Conservation (phyloP, 2,329 filamentous ascomycete genomes). For the Sarocladiaceae sp. region DNA sequence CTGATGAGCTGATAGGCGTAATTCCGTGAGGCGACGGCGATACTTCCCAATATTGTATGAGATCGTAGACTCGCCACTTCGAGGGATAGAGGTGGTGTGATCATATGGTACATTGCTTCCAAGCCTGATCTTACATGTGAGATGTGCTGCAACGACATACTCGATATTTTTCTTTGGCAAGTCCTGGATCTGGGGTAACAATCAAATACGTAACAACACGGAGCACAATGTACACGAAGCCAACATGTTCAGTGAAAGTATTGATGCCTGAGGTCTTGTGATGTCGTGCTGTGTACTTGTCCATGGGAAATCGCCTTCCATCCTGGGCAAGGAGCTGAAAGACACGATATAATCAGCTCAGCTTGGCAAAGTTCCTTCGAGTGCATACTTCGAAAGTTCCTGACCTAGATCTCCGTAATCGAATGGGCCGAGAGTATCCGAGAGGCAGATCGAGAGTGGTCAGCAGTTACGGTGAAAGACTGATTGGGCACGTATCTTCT, state of each 20-base stretch:
- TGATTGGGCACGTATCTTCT: too few relatives aligned
- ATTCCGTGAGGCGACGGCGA: not conserved
- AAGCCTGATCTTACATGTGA: not conserved
- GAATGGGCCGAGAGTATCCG: not conserved
- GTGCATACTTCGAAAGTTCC: not conserved
- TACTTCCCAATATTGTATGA: not conserved
- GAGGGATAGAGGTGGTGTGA: not conserved
- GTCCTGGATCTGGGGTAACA: not conserved
- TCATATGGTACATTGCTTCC: not conserved
- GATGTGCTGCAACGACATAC: not conserved
- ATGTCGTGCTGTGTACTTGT: too few relatives aligned
- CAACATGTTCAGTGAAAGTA: too few relatives aligned
- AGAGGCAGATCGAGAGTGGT: too few relatives aligned
- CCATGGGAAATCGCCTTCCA: conserved; percentile 2
- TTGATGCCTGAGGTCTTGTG: too few relatives aligned
- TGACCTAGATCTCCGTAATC: not conserved
- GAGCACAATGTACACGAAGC: too few relatives aligned
- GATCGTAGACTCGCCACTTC: too few relatives aligned
- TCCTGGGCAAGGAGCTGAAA: not conserved
- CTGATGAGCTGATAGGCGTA: not conserved
- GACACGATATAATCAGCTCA: not conserved
- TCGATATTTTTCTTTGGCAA: not conserved
- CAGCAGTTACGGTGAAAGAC: too few relatives aligned
- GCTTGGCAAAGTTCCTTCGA: not conserved
- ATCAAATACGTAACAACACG: conserved; percentile 3